A percentile compares a stretch with the other conserved stretches of the same genome.
Evolutionary conservation across 73 alveolate species (phyloP).

Genomic region (Stentor roeselii): DNA sequence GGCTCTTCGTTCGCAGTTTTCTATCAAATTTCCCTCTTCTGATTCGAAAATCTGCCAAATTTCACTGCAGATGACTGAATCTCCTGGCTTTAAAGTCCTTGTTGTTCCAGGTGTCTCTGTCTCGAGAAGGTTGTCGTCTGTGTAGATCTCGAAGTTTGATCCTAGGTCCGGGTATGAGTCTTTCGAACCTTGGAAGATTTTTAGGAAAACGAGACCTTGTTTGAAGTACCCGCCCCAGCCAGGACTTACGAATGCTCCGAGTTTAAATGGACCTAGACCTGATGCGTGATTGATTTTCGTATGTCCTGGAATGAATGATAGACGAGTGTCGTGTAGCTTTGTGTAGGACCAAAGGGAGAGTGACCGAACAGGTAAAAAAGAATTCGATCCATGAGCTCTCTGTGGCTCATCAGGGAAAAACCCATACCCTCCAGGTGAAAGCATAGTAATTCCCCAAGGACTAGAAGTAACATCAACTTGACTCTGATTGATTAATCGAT

Average conservation of each 20-base stretch:
- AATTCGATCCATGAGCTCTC: not conserved
- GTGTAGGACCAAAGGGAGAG: not conserved
- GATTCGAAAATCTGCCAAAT: not conserved
- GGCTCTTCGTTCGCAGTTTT: not conserved
- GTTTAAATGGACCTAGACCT: not conserved
- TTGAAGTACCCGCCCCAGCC: not conserved
- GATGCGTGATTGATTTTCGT: not conserved
- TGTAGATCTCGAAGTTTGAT: not conserved
- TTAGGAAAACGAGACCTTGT: not conserved
- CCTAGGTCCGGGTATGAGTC: not conserved
- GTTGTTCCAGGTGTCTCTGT: not conserved
- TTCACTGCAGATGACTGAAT: not conserved
- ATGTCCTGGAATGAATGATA: too few relatives aligned
- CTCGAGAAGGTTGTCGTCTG: not conserved
- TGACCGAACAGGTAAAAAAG: not conserved
- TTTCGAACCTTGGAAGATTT: not conserved
- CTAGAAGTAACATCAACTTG: not conserved
- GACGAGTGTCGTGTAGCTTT: not conserved
- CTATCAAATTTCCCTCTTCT: not conserved
- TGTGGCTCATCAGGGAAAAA: not conserved
- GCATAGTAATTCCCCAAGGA: not conserved
- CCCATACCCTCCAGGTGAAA: not conserved
- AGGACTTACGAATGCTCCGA: not conserved
- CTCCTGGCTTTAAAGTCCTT: not conserved
- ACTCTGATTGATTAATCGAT: not conserved